These are phyloP conservation scores for Candida freyschussii DNA, from an alignment of 1,139 yeast species.

Conservation along the genomic window DNA sequence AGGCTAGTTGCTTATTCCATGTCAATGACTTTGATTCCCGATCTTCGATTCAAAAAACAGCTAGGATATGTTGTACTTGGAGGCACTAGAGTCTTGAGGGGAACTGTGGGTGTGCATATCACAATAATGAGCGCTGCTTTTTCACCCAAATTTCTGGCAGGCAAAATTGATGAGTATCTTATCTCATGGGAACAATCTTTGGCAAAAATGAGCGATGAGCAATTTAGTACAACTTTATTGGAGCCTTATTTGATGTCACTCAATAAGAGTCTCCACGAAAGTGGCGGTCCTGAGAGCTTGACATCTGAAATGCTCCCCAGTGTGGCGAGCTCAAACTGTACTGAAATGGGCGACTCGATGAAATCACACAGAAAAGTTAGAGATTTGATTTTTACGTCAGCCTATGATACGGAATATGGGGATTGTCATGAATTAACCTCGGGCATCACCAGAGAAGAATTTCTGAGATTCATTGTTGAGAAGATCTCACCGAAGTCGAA, in stretches of 20 bases:
- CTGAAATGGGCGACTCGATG: conserved; percentile 28
- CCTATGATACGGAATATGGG: conserved; percentile 37
- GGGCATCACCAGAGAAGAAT: conserved; percentile 28
- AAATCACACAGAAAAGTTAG: conserved; percentile 40
- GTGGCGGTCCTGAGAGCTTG: conserved; percentile 35
- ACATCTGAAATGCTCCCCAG: conserved; percentile 33
- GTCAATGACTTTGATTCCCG: conserved; percentile 36
- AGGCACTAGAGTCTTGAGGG: conserved; percentile 47
- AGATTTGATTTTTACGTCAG: conserved; percentile 44
- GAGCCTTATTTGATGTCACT: conserved; percentile 34
- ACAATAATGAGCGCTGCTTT: conserved; percentile 45
- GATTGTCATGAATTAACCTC: conserved; percentile 33
- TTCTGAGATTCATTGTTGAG: conserved; percentile 32
- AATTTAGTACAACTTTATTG: conserved; percentile 33
- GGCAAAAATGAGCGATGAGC: conserved; percentile 27
- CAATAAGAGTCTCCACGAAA: conserved; percentile 21
- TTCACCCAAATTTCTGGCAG: conserved; percentile 34
- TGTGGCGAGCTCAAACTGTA: conserved; percentile 30
- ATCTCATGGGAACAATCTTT: conserved; percentile 32
- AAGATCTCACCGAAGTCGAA: conserved; percentile 36
- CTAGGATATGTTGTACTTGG: conserved; percentile 55
- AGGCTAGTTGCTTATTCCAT: conserved; percentile 42
- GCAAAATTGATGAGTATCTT: conserved; percentile 44
- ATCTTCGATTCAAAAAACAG: conserved; percentile 47
- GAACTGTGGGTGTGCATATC: conserved; percentile 52